Conservation (phyloP, 306 rosid species). For the Trifolium fragiferum region DNA sequence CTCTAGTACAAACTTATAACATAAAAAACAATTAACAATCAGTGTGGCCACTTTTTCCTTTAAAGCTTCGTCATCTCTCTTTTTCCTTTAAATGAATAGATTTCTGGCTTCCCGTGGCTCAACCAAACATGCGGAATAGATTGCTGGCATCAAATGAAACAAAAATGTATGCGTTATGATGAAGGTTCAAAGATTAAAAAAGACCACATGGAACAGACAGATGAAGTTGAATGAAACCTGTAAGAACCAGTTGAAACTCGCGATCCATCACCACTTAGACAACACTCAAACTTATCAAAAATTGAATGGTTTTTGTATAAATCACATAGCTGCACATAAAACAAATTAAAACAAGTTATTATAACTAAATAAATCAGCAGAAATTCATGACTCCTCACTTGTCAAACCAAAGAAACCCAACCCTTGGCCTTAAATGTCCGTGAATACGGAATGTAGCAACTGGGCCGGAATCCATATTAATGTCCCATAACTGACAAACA, state of each 20-base stretch:
- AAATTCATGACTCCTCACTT: constrained; percentile 34
- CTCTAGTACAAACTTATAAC: too few species aligned
- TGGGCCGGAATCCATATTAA: constrained; percentile 98
- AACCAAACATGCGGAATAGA: constrained; percentile 95
- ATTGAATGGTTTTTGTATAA: constrained; percentile 95
- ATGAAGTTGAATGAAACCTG: constrained; percentile 59
- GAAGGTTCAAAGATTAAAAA: constrained; percentile 20
- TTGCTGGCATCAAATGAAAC: constrained; percentile 68
- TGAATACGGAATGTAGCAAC: constrained; percentile 95
- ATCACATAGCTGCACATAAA: constrained; percentile 86
- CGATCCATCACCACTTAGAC: constrained; percentile 90
- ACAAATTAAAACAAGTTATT: constrained; percentile 30
- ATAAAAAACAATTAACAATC: too few species aligned
- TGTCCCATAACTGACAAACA: constrained; percentile 93
- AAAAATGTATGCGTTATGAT: constrained; percentile 34
- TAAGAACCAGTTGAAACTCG: constrained; percentile 96
- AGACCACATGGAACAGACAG: constrained; percentile 28
- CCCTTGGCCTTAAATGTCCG: constrained; percentile 95
- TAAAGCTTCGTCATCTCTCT: too few species aligned
- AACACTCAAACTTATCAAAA: constrained; percentile 97
- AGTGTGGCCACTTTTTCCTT: too few species aligned
- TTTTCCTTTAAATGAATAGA: too few species aligned
- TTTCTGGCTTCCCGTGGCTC: constrained; percentile 68
- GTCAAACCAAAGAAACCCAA: constrained; percentile 48
- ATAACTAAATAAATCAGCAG: constrained; percentile 20